phyloP scores from a whole-genome alignment of 805 yeast species.

The Wickerhamiella shivajii region DNA sequence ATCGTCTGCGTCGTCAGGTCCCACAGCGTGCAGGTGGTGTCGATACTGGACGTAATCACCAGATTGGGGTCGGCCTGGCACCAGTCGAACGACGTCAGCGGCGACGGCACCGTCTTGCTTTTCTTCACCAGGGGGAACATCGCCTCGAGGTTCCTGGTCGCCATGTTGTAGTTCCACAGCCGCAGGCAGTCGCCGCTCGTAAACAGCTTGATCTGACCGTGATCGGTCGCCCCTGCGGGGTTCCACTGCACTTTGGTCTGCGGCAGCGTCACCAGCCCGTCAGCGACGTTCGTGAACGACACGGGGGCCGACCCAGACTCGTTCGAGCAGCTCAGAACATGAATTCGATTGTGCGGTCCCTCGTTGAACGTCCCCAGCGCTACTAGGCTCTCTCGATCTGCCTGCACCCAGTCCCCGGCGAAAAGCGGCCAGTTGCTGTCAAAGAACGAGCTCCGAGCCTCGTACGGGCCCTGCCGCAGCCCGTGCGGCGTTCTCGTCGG shows the following conservation, averaged over 20 bases:
- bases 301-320: conserved; percentile 6
- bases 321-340: conserved; percentile 18
- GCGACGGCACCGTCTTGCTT: conserved; percentile 43
- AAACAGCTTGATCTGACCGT: conserved; percentile 32
- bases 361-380: conserved; percentile 73
- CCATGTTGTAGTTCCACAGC: conserved; percentile 38
- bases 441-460: conserved; percentile 20
- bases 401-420: conserved; percentile 37
- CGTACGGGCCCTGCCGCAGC: background rate
- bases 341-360: conserved; percentile 51
- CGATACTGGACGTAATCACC: conserved; percentile 75
- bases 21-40: conserved; percentile 97
- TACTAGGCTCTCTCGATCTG: conserved; percentile 29
- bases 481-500: conserved; percentile 14
- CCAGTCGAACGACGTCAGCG: conserved; percentile 93
- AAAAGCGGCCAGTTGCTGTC: conserved; percentile 38
- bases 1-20: conserved; percentile 59
- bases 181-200: conserved; percentile 61
- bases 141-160: conserved; percentile 25
- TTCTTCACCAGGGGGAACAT: conserved; percentile 30
- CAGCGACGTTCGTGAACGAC: conserved; percentile 29
- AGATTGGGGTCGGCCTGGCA: conserved; percentile 51
- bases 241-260: conserved; percentile 66
- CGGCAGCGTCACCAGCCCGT: conserved; percentile 47
- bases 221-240: conserved; percentile 29